A percentile compares a stretch with the other conserved stretches of the same genome.
Evolutionary conservation across 2,329 filamentous ascomycete species (phyloP).

Genomic region (Pyrenophora teres): DNA sequence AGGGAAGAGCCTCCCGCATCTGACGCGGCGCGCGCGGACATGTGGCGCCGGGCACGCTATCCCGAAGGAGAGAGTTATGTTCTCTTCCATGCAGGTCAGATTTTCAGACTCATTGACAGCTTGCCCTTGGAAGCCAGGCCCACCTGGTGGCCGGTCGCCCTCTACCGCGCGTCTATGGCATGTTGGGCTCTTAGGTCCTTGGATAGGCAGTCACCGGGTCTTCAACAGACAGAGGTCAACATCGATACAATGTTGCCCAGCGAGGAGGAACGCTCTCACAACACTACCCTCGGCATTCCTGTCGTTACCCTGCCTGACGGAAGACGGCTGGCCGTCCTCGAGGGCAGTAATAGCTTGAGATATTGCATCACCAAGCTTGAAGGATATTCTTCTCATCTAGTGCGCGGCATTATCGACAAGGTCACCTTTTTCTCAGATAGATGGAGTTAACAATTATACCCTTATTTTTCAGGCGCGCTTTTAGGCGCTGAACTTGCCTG

Average conservation of each 20-base stretch:
- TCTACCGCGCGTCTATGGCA: slow-evolving; percentile 9
- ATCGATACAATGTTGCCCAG: slow-evolving; percentile 4
- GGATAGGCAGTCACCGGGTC: neutral
- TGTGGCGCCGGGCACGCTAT: slow-evolving; percentile 8
- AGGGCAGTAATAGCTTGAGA: neutral
- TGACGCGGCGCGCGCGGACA: neutral
- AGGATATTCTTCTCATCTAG: neutral
- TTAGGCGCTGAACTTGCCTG: too few relatives aligned
- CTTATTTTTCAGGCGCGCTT: neutral
- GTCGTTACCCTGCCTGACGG: slow-evolving; percentile 1
- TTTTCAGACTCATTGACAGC: slow-evolving; percentile 8
- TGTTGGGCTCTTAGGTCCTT: slow-evolving; percentile 8
- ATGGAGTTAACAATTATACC: neutral
- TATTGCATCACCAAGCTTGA: slow-evolving; percentile 10
- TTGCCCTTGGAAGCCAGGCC: slow-evolving; percentile 4
- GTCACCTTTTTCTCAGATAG: slow-evolving; percentile 2
- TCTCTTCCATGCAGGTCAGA: slow-evolving; percentile 9
- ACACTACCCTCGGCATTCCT: neutral
- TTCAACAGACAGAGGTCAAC: neutral
- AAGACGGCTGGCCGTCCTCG: neutral
- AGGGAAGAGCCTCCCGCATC: slow-evolving; percentile 7
- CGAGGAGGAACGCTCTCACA: slow-evolving; percentile 4
- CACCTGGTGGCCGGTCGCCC: slow-evolving; percentile 9
- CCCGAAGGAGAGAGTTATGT: slow-evolving; percentile 9
- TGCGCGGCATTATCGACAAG: neutral